Evolutionary conservation across 192 early-diverging fungal genomes (phyloP).

Genomic region (Obelidium mucronatum): DNA sequence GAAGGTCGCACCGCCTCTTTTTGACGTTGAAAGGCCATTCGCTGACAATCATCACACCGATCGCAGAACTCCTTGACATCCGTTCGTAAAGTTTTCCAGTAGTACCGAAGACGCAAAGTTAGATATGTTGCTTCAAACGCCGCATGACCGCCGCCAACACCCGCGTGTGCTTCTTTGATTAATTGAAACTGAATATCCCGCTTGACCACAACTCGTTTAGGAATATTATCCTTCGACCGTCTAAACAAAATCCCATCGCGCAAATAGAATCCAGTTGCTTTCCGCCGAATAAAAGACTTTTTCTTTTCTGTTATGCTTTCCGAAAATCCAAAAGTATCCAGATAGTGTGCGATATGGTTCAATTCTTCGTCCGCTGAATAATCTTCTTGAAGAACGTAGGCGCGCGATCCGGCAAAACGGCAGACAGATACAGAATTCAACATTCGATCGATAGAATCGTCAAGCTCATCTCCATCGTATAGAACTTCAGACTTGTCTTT

Average conservation of each 20-base stretch:
- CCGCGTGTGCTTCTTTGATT: neutral
- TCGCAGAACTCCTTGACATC: neutral
- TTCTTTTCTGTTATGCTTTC: too few relatives aligned
- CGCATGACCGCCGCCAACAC: neutral
- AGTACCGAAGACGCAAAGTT: neutral
- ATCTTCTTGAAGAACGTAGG: neutral
- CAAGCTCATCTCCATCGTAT: neutral
- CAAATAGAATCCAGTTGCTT: too few relatives aligned
- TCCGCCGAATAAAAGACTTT: too few relatives aligned
- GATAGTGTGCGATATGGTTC: neutral
- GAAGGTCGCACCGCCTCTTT: neutral
- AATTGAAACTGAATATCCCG: neutral
- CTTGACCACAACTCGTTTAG: neutral
- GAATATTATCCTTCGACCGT: neutral
- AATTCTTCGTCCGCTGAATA: neutral
- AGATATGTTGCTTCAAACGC: neutral
- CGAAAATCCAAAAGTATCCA: too few relatives aligned
- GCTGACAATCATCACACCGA: neutral
- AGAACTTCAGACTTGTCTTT: neutral
- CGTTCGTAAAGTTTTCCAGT: neutral
- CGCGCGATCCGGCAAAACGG: too few relatives aligned
- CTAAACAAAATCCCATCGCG: neutral
- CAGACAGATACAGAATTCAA: too few relatives aligned
- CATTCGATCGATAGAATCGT: neutral
- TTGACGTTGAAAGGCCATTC: neutral